Evolutionary conservation across 2,329 filamentous ascomycete genomes (phyloP), one percentile per base, ranked within the genome.

Genomic region (Calonectria leucothoes): DNA sequence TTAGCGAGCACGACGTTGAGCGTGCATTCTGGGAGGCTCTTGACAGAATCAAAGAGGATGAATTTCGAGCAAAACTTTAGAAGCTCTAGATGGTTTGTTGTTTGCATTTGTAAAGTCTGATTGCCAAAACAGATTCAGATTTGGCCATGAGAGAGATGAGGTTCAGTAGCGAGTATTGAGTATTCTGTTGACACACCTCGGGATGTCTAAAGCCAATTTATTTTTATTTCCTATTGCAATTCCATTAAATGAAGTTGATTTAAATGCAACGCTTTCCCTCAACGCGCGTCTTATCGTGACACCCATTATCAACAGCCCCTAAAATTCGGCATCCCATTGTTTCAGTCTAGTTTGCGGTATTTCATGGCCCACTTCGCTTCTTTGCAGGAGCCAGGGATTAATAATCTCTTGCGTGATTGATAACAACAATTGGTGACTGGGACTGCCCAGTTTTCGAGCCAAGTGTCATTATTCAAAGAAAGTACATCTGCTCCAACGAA

Each of bases 1-100:
- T 89, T 35, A 85, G 85, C 25, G 86, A 88, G 74, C 86, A 89
- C 77, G 85, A 88, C 77, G 86, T 88, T 11, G 81, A 85, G 66
- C 75, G 75, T 12, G 81, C 84, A 14, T 88, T 87, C 39, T 29
- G 39, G 33, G 35, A 33, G 25, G 70, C 67, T 6, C 33, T 64
- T n/a, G 59, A 64, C 11, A 37, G 59, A 33, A 29, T 64, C 27
- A 45, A 48, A 23, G 37, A 64, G 29, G 33, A 48, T 4, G 27
- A 64, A 33, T 64, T 25, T 4, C 27, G 59, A 29, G 25, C 59
- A 48, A 64, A 64, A 14, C 39, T 64, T 15, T 64, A 48, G 33
- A 35, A 6, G 20, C n/a, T 37, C 31, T 4, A 17, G 29, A 33
- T n/a, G n/a, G n/a, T 12, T 3, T 48, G 10, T 5, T 15, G 29